Evolutionary conservation across 2,329 filamentous ascomycete species (phyloP).

Genomic region (Plenodomus biglobosus): DNA sequence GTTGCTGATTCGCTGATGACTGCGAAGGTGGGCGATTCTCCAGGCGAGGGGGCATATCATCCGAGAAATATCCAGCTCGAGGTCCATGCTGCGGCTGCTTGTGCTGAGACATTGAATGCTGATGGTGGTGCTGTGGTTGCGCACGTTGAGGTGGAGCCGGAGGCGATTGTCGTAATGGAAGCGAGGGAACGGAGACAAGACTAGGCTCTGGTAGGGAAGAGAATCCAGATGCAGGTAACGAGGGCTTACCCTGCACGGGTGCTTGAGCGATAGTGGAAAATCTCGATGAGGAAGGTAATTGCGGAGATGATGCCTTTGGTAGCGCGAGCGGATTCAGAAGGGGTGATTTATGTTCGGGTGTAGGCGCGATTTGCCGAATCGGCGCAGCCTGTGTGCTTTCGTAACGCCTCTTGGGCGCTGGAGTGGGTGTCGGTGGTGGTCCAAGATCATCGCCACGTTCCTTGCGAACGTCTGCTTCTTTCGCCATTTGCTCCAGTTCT

Average conservation of each 20-base stretch:
- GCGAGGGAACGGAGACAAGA: constrained; percentile 30
- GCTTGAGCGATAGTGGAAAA: constrained; percentile 41
- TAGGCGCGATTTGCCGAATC: constrained; percentile 50
- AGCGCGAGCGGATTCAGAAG: constrained; percentile 25
- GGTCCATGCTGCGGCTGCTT: constrained; percentile 35
- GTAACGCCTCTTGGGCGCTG: constrained; percentile 51
- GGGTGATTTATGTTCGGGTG: constrained; percentile 48
- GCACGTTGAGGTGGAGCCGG: constrained; percentile 25
- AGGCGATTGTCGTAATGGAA: constrained; percentile 36
- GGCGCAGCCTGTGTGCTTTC: constrained; percentile 45
- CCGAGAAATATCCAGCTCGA: constrained; percentile 41
- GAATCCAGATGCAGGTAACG: constrained; percentile 25
- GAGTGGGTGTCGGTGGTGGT: constrained; percentile 52
- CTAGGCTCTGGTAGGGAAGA: constrained; percentile 30
- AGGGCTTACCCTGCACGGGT: constrained; percentile 30
- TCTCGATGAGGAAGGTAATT: constrained; percentile 22
- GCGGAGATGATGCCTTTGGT: constrained; percentile 46
- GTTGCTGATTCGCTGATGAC: constrained; percentile 23
- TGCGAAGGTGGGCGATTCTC: constrained; percentile 37
- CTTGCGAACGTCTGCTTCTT: constrained; percentile 47
- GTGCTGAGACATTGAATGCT: constrained; percentile 30
- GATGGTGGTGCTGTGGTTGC: constrained; percentile 32
- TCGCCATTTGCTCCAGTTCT: constrained; percentile 47
- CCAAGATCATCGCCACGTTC: constrained; percentile 51
- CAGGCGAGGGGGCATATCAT: constrained; percentile 31